Conservation (phyloP, 345 rosid genomes). For the Nasturtium officinale region DNA sequence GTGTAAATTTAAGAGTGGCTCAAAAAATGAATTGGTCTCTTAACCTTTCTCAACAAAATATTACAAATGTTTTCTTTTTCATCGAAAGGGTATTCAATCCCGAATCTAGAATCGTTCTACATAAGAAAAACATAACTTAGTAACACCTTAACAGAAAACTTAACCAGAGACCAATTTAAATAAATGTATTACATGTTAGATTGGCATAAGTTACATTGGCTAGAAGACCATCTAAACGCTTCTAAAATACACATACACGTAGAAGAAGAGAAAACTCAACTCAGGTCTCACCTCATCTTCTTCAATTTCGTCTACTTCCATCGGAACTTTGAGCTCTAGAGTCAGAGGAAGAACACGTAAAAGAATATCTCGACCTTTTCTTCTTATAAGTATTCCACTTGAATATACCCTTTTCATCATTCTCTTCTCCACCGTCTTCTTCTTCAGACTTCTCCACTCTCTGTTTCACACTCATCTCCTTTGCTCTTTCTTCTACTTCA, state of each 20-base stretch:
- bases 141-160: not conserved
- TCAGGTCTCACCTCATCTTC: conserved; percentile 14
- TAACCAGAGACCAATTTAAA: conserved; percentile 19
- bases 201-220: conserved; percentile 15
- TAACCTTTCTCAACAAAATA: not conserved
- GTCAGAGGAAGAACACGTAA: conserved; percentile 74
- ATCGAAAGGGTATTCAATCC: conserved; percentile 2
- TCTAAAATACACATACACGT: conserved; percentile 16
- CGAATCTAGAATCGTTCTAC: conserved; percentile 19
- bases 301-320: conserved; percentile 53
- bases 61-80: not conserved
- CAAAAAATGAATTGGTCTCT: not conserved
- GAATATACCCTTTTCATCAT: conserved; percentile 51
- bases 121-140: not conserved
- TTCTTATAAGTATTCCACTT: conserved; percentile 83
- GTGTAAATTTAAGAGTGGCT: not conserved
- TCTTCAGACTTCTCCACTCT: conserved; percentile 51
- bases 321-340: conserved; percentile 67
- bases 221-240: conserved; percentile 28
- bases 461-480: conserved; percentile 42
- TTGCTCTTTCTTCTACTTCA: conserved; percentile 44
- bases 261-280: conserved; percentile 30
- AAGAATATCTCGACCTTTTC: conserved; percentile 78
- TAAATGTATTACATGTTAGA: conserved; percentile 30
- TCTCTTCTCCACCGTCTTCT: conserved; percentile 35